Evolutionary conservation across 345 rosid genomes (phyloP).

Genomic region (Pugionium cornutum): DNA sequence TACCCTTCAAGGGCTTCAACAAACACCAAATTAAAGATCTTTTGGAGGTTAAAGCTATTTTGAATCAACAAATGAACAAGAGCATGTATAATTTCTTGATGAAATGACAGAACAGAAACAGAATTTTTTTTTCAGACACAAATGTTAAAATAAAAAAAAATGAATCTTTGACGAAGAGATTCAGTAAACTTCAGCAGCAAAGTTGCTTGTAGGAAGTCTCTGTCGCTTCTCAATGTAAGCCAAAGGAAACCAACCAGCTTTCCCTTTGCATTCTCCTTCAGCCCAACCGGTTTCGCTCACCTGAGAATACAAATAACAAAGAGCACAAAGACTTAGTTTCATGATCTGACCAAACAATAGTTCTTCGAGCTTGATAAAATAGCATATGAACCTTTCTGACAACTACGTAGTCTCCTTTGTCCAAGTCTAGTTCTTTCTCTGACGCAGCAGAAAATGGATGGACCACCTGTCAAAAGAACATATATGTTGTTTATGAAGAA

Average conservation of each 20-base stretch:
- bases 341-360: conserved; percentile 1
- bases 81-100: not conserved
- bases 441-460: conserved; percentile 74
- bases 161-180: conserved; percentile 22
- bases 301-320: conserved; percentile 41
- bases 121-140: conserved; percentile 1
- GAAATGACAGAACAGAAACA: conserved; percentile 8
- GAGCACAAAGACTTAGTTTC: conserved; percentile 6
- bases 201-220: conserved; percentile 64
- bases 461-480: conserved; percentile 54
- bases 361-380: not conserved
- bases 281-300: conserved; percentile 88
- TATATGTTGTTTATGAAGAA: conserved; percentile 6
- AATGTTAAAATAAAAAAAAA: not conserved
- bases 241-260: conserved; percentile 95
- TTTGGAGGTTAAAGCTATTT: conserved; percentile 1
- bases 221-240: conserved; percentile 85
- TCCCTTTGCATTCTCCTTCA: conserved; percentile 95
- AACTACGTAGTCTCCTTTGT: conserved; percentile 79
- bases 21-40: conserved; percentile 3
- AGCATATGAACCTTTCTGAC: conserved; percentile 68
- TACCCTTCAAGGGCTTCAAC: not conserved
- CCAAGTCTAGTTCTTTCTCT: conserved; percentile 87
- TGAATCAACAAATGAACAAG: conserved; percentile 29
- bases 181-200: conserved; percentile 49